Percentiles rank a stretch among this genome's conserved stretches.
Evolutionary conservation across 208 protist species (phyloP).

Genomic region (Wallacemonas rigidus): DNA sequence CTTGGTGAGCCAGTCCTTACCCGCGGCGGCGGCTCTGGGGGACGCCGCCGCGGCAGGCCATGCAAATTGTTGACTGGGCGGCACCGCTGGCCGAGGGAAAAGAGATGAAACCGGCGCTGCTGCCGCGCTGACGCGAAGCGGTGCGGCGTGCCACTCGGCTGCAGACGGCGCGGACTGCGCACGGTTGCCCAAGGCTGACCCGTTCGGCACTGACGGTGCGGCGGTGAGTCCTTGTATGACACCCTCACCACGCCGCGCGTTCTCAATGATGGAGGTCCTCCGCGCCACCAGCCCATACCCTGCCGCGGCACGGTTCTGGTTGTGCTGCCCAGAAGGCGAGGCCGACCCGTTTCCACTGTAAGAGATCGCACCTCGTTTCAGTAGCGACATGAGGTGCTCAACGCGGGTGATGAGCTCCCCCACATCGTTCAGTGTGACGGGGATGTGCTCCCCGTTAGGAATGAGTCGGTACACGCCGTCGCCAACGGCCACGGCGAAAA

Average conservation of each 20-base stretch:
- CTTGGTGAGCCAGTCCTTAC: not conserved
- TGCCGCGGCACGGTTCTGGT: not conserved
- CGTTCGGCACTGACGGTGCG: not conserved
- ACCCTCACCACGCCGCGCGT: not conserved
- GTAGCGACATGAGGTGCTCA: not conserved
- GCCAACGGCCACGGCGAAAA: constrained; percentile 29
- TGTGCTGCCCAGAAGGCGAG: not conserved
- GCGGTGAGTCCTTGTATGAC: not conserved
- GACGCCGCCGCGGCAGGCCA: not conserved
- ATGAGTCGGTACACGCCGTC: constrained; percentile 39
- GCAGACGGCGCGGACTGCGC: constrained; percentile 10
- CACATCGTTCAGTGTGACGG: constrained; percentile 39
- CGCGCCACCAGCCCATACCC: not conserved
- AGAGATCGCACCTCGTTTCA: no score
- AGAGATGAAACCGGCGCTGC: not conserved
- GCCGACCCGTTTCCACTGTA: no score
- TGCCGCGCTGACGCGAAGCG: no score
- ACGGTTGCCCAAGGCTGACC: not conserved
- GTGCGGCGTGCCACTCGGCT: no score
- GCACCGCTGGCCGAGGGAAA: not conserved
- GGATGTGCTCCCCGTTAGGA: constrained; percentile 45
- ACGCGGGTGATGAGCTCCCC: constrained; percentile 49
- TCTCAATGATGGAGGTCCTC: constrained; percentile 9
- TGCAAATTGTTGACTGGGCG: not conserved
- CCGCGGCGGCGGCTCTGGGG: not conserved